These are phyloP conservation scores for Madurella fahalii DNA, from an alignment of 2,329 filamentous ascomycete genomes.

Conservation along the genomic window DNA sequence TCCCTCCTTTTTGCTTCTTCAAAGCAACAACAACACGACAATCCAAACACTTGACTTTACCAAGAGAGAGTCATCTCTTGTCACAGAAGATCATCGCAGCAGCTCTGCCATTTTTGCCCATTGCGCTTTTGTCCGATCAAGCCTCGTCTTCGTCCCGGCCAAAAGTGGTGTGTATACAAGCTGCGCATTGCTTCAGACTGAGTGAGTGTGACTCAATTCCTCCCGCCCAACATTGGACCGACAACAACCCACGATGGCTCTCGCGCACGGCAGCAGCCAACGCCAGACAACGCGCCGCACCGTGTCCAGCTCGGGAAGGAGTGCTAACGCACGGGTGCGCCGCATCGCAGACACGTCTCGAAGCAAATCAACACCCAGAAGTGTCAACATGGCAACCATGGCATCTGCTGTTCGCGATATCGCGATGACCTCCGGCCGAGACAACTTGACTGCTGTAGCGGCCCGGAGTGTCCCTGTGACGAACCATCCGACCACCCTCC, in stretches of 20 bases:
- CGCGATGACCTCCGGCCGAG: slow-evolving; percentile 59
- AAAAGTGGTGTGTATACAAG: slow-evolving; percentile 19
- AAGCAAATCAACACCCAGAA: slow-evolving; percentile 39
- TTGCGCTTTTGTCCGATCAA: slow-evolving; percentile 31
- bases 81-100: slow-evolving; percentile 59
- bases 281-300: slow-evolving; percentile 24
- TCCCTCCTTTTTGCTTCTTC: slow-evolving; percentile 34
- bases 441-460: slow-evolving; percentile 71
- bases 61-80: slow-evolving; percentile 52
- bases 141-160: slow-evolving; percentile 24
- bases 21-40: slow-evolving; percentile 48
- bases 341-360: slow-evolving; percentile 39
- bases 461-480: slow-evolving; percentile 61
- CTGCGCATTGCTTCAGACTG: slow-evolving; percentile 28
- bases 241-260: slow-evolving; percentile 16
- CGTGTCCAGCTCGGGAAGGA: slow-evolving; percentile 13
- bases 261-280: slow-evolving; percentile 6
- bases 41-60: slow-evolving; percentile 39
- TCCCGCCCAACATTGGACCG: slow-evolving; percentile 21
- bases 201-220: slow-evolving; percentile 26
- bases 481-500: slow-evolving; percentile 68
- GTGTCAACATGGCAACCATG: slow-evolving; percentile 59
- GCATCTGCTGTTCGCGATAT: slow-evolving; percentile 66
- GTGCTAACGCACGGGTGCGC: slow-evolving; percentile 32
- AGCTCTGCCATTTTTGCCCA: slow-evolving; percentile 44